phyloP scores from a whole-genome alignment of 78 protist genomes.

The Dictyostelium capitatum region DNA sequence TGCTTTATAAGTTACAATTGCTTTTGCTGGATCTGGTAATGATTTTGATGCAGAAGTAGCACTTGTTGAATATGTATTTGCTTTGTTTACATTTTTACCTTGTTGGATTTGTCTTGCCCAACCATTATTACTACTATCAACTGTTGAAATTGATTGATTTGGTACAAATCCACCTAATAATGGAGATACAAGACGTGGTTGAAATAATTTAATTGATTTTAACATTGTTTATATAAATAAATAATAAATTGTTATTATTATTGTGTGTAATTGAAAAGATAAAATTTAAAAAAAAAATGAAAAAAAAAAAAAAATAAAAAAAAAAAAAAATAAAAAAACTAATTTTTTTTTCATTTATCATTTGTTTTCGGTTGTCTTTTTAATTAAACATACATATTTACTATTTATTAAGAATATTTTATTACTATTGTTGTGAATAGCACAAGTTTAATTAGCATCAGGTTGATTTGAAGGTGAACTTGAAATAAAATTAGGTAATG shows the following conservation, averaged over 20 bases:
- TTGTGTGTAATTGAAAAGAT: background rate
- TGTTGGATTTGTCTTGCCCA: background rate
- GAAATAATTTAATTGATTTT: background rate
- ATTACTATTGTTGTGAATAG: too few relatives aligned
- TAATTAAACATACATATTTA: too few relatives aligned
- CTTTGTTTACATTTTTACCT: background rate
- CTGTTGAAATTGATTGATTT: background rate
- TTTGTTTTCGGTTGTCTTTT: too few relatives aligned
- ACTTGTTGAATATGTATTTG: background rate
- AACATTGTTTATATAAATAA: background rate
- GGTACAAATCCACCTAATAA: conserved; percentile 4
- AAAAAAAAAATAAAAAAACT: background rate
- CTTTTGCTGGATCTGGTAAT: conserved; percentile 34
- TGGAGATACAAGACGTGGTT: conserved; percentile 2
- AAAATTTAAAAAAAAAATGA: background rate
- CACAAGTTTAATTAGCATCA: too few relatives aligned
- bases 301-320: background rate
- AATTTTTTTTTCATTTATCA: too few relatives aligned
- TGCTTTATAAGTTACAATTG: background rate
- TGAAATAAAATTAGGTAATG: conserved; percentile 32
- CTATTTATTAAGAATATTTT: too few relatives aligned
- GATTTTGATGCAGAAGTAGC: background rate
- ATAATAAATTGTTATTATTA: background rate
- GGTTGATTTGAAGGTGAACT: conserved; percentile 65
- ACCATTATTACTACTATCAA: too few relatives aligned